These are phyloP conservation scores for Coemansia sp. DNA, from an alignment of 192 early-diverging fungal genomes.

Conservation along the genomic window DNA sequence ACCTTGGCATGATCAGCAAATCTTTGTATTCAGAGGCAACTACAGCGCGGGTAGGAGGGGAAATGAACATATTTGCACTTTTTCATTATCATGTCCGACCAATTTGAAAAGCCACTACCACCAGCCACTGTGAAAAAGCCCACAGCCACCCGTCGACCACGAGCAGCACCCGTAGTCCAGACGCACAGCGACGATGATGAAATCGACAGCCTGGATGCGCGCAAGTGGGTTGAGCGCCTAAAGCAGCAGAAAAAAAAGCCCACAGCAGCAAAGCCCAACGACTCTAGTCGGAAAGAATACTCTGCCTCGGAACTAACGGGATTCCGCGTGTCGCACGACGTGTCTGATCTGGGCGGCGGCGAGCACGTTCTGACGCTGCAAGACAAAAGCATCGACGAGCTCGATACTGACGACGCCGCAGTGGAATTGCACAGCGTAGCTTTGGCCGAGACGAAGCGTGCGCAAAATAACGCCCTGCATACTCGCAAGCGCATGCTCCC, in stretches of 20 bases:
- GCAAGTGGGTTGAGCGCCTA: slow-evolving; percentile 71
- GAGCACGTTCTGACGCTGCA: slow-evolving; percentile 89
- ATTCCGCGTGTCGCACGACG: slow-evolving; percentile 70
- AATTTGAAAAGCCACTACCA: too few relatives aligned
- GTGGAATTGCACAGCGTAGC: slow-evolving; percentile 76
- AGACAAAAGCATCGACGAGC: slow-evolving; percentile 71
- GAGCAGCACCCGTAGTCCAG: slow-evolving; percentile 60
- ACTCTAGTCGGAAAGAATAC: slow-evolving; percentile 9
- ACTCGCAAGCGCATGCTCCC: slow-evolving; percentile 38
- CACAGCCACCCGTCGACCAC: background rate
- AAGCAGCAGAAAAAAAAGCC: slow-evolving; percentile 59
- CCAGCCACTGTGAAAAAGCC: background rate
- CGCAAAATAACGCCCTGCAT: slow-evolving; percentile 75
- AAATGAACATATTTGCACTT: background rate
- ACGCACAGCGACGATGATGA: slow-evolving; percentile 51
- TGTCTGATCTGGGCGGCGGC: slow-evolving; percentile 22
- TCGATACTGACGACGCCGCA: slow-evolving; percentile 60
- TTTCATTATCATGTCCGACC: background rate
- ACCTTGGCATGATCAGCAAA: background rate
- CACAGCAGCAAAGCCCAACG: slow-evolving; percentile 17
- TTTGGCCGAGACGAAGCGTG: slow-evolving; percentile 69
- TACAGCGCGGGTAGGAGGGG: background rate
- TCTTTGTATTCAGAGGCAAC: background rate
- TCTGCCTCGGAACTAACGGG: slow-evolving; percentile 66
- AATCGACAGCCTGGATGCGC: slow-evolving; percentile 63